Percentiles rank a stretch among this genome's conserved stretches.
Conservation (phyloP, 2,329 filamentous ascomycete species). For the Purpureocillium takamizusanense region DNA sequence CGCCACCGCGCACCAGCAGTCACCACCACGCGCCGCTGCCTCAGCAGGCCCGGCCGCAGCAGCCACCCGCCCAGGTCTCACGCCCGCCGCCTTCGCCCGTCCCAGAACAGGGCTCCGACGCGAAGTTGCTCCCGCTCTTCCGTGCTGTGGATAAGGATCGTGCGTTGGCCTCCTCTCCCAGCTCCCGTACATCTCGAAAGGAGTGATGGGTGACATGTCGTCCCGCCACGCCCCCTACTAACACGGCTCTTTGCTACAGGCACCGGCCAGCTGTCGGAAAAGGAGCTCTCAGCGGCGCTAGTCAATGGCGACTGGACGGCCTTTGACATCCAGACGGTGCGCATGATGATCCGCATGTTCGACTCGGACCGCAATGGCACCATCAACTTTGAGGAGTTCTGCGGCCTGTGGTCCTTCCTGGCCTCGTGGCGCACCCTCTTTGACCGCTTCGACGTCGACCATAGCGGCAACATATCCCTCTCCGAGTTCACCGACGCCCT, state of each 20-base stretch:
- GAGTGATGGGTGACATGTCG: too few relatives aligned
- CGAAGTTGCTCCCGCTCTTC: slow-evolving; percentile 78
- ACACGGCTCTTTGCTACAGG: slow-evolving; percentile 37
- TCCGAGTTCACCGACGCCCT: slow-evolving; percentile 85
- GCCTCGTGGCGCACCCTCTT: slow-evolving; percentile 91
- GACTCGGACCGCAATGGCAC: slow-evolving; percentile 82
- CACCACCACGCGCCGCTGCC: slow-evolving; percentile 1
- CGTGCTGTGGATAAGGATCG: slow-evolving; percentile 81
- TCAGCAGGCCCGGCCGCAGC: slow-evolving; percentile 2
- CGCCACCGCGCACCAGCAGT: background rate
- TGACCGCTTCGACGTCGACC: slow-evolving; percentile 87
- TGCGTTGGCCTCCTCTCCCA: slow-evolving; percentile 21
- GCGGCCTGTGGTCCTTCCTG: slow-evolving; percentile 91
- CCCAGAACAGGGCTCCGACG: slow-evolving; percentile 48
- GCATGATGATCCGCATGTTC: slow-evolving; percentile 99
- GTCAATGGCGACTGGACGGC: slow-evolving; percentile 95
- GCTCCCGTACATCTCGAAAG: too few relatives aligned
- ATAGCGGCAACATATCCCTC: slow-evolving; percentile 76
- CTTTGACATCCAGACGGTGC: slow-evolving; percentile 88
- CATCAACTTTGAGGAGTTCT: slow-evolving; percentile 94
- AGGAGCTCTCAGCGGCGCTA: slow-evolving; percentile 78
- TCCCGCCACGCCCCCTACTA: too few relatives aligned
- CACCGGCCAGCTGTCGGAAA: slow-evolving; percentile 75
- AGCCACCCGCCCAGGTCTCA: slow-evolving; percentile 37
- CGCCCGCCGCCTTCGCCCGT: slow-evolving; percentile 59